Base-by-base conservation (phyloP, 139 green algal genomes). In the Chlamydomonas sphaeroides region DNA sequence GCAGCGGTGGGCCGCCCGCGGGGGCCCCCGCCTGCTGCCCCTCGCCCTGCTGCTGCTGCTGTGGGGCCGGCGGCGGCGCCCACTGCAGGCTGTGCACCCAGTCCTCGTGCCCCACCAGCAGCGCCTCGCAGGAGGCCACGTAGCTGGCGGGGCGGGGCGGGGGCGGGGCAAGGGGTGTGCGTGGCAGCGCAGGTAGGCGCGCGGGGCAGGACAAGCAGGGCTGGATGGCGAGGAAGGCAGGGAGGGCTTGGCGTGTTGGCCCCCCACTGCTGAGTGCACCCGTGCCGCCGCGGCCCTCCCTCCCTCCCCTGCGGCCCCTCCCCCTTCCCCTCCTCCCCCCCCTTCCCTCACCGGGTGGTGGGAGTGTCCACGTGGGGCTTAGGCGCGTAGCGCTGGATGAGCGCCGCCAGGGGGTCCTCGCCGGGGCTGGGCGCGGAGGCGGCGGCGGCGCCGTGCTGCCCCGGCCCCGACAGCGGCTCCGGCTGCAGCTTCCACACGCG, bases 71-170 rank as follows among this genome's bases (percentile, higher is more conserved):
- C 3, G 61, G 42, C 0, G 91, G 92, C 48, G 91, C 81, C 95
- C 96, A 99, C 21, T 80, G 75, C 35, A 98, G 92, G 1, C 81
- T 89, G 84, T 97, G 90, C 65, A 99, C 94, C 96, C 96, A 99
- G 84, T 99, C 97, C 84, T 99, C 97, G 71, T 99, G 97, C 23
- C 83, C 95, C 3, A 96, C 86, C 1, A 98, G 88, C 51, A 99
- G 83, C 0, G 94, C 91, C 83, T 99, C 95, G 42, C 98, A 74
- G 2, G 68, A 84, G 15, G 87, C 90, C 5, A 63, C 87, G 59
- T 89, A 95, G 26, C 71, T 83, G 57, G 1, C 39, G 3, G 63
- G 14, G 20, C 7, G 8, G 33, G 61, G n/a, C n/a, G n/a, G 61
- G 21, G 56, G 5, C 17, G 25, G 56, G 56, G 25, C 21, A 53